Base-by-base conservation (phyloP, 2,329 filamentous ascomycete species). In the Microascus cirrosus region DNA sequence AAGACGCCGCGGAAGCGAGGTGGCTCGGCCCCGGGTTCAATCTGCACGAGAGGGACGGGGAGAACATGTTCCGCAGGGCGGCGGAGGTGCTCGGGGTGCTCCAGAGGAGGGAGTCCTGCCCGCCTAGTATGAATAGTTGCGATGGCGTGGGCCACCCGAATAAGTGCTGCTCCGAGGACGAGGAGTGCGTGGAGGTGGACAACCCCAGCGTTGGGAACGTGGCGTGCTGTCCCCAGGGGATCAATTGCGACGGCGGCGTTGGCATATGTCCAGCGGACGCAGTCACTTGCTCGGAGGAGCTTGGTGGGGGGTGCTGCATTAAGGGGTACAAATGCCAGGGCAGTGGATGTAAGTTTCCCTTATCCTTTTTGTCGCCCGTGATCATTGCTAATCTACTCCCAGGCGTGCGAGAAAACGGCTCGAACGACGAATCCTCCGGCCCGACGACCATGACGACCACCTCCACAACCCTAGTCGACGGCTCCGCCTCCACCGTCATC, bases 261-360 rank as follows among this genome's bases (percentile, higher is more conserved):
- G 80, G 78, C 0, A 67, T 67, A n/a, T 92, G 89, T 62, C 75
- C 76, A 2, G 72, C 74, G 3, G 84, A 80, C 48, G 84, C 87
- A 60, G 80, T 81, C 12, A 80, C 81, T 54, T 93, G 89, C 66
- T 76, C 84, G 0, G 76, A 81, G 8, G 77, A 78, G 36, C 68
- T 85, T 0, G 88, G 87, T 2, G 88, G 87, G 15, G 89, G 88
- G 2, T 93, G 89, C 66, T 93, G 89, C 67, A 83, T 91, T 12
- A 76, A 83, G 0, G 87, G 86, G 4, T 91, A 83, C 65, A 75
- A 80, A 1, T 93, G 89, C 64, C 75, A 82, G 59, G 84, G 84
- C 20, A 73, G 85, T 59, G 89, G 88, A 25, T 93, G 89, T 85
- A 73, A 79, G 77, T 32, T 32, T 32, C 79, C 60, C 32, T 58